Base-by-base conservation (phyloP, 106 monocot genomes). In the Alisma plantagoaquatica region DNA sequence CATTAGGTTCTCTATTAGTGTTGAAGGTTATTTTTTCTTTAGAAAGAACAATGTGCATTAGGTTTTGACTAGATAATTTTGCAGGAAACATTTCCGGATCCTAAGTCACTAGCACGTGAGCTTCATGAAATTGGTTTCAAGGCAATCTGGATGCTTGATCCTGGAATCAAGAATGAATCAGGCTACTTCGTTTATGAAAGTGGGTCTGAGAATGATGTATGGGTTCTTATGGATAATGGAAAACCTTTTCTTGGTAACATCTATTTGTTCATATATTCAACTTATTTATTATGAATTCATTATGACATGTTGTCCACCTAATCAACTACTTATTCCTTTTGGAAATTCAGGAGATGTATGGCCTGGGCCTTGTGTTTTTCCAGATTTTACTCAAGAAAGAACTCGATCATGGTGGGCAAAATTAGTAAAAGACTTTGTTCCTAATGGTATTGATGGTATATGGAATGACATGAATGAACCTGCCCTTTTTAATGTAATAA, bases 381-480 rank as follows among this genome's bases (percentile, higher is more conserved):
- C 96, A 63, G 96, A 98, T 72, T 98, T 69, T 63, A 98, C 96
- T n/a, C 67, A 59, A 60, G 56, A 68, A 51, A 59, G 51, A 56
- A 65, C 82, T 65, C 74, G 89, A 6, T 52, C 57, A 35, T 98
- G 96, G 96, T 98, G 96, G 96, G 81, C 96, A 23, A 63, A 78
- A 31, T 76, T 98, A 47, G 96, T 98, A 11, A 98, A 60, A 19
- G 79, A 98, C 27, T 98, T 89, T 33, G 44, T 79, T 42, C 44
- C 84, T 19, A 84, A 85, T 74, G 96, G 89, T 46, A 85, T 82
- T 73, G 96, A 98, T 89, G 96, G 96, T 8, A 98, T 98, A 73
- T 98, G 96, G 96, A 98, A 98, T 76, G 96, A 98, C 66, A 98
- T 98, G 96, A 98, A 98, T 60, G 96, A 98, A 51, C 96, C 96